A percentile compares a stretch with the other conserved stretches of the same genome.
Evolutionary conservation across 1,139 yeast species (phyloP).

Genomic region (Yamadazyma triangularis): DNA sequence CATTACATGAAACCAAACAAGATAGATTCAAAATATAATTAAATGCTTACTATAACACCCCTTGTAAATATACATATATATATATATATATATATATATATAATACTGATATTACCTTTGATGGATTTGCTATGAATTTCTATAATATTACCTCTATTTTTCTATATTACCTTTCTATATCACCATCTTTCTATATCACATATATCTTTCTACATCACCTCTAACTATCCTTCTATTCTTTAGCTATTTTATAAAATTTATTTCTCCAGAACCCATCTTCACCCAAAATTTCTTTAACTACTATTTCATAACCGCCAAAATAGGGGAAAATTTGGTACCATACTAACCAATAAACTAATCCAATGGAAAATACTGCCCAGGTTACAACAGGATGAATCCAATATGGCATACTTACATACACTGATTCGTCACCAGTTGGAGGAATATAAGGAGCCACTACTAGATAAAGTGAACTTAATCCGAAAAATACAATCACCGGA

Average conservation of each 20-base stretch:
- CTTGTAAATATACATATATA: too few relatives aligned
- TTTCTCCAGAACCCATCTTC: constrained; percentile 76
- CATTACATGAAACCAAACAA: constrained; percentile 73
- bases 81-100: too few relatives aligned
- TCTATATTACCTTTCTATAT: too few relatives aligned
- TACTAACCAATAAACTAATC: constrained; percentile 65
- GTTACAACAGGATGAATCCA: constrained; percentile 82
- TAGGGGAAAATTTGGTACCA: constrained; percentile 63
- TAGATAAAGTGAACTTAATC: constrained; percentile 64
- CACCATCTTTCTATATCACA: too few relatives aligned
- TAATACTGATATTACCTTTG: too few relatives aligned
- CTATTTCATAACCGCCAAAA: constrained; percentile 54
- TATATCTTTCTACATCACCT: too few relatives aligned
- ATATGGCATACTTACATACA: constrained; percentile 66
- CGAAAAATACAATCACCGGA: constrained; percentile 61
- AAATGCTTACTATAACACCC: too few relatives aligned
- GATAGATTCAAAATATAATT: constrained; percentile 65
- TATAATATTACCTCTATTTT: too few relatives aligned
- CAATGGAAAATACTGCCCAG: constrained; percentile 71
- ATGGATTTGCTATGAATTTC: too few relatives aligned
- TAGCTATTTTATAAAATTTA: constrained; percentile 44
- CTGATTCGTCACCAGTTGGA: constrained; percentile 61
- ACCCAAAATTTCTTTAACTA: constrained; percentile 57
- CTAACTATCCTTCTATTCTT: too few relatives aligned
- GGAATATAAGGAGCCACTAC: constrained; percentile 81